Evolutionary conservation across 768 basidiomycete species (phyloP).

Genomic region (Pleurotus salmoneostramineus): DNA sequence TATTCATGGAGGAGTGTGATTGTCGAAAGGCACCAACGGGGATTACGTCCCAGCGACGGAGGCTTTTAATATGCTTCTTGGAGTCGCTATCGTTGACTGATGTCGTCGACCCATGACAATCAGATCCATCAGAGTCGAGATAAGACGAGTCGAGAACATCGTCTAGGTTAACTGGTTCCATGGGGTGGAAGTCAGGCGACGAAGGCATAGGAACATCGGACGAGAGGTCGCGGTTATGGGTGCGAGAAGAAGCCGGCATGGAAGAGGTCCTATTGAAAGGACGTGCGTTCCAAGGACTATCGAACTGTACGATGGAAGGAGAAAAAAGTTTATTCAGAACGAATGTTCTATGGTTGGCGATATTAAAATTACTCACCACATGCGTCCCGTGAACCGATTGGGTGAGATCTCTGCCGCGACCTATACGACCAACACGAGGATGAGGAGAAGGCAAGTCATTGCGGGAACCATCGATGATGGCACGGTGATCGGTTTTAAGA

Average conservation of each 20-base stretch:
- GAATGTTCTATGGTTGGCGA: conserved; percentile 19
- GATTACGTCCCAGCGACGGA: conserved; percentile 71
- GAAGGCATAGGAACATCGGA: conserved; percentile 29
- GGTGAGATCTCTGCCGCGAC: conserved; percentile 4
- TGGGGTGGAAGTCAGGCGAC: conserved; percentile 32
- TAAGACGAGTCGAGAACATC: conserved; percentile 78
- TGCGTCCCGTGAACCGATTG: conserved; percentile 14
- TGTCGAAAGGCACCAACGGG: conserved; percentile 72
- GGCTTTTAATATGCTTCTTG: conserved; percentile 26
- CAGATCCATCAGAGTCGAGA: conserved; percentile 52
- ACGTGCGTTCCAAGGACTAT: conserved; percentile 9
- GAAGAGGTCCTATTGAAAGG: conserved; percentile 22
- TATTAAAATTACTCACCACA: conserved; percentile 21
- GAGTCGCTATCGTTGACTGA: conserved; percentile 28
- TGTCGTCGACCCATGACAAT: conserved; percentile 22
- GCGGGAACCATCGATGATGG: conserved; percentile 41
- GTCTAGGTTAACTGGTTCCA: conserved; percentile 61
- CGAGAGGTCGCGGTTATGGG: conserved; percentile 26
- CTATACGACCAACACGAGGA: conserved; percentile 20
- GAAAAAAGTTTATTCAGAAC: conserved; percentile 23
- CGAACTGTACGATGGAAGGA: conserved; percentile 3
- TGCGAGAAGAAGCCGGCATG: conserved; percentile 22
- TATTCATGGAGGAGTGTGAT: conserved; percentile 35
- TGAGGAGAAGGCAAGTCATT: conserved; percentile 48
- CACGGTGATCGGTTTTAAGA: conserved; percentile 26